Percentiles rank a stretch among this genome's conserved stretches.
phyloP scores from a whole-genome alignment of 306 rosid species.

The peach (Prunus persica) region DNA sequence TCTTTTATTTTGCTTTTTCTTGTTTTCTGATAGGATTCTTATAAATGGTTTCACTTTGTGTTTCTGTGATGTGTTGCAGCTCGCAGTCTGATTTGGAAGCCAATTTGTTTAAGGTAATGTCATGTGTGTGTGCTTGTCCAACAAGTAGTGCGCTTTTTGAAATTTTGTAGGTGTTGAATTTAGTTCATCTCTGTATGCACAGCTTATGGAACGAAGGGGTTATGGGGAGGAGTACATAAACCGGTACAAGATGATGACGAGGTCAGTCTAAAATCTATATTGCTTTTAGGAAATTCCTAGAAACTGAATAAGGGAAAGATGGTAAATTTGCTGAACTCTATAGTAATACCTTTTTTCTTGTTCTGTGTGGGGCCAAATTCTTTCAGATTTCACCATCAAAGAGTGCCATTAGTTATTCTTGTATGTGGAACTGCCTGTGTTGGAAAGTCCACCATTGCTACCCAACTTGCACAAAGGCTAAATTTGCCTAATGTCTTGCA shows the following conservation, averaged over 20 bases:
- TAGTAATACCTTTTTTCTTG: slow-evolving; percentile 5
- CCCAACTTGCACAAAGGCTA: slow-evolving; percentile 94
- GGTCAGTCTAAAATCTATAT: slow-evolving; percentile 35
- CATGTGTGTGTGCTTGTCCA: neutral
- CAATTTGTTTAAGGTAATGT: slow-evolving; percentile 77
- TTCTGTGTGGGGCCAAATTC: neutral
- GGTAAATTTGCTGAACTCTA: slow-evolving; percentile 8
- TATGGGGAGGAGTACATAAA: slow-evolving; percentile 82
- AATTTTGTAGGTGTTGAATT: neutral
- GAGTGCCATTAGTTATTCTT: slow-evolving; percentile 92
- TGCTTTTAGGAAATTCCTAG: neutral
- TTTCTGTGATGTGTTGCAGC: slow-evolving; percentile 47
- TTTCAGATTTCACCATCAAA: slow-evolving; percentile 89
- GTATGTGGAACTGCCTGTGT: slow-evolving; percentile 98
- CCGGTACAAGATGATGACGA: slow-evolving; percentile 94
- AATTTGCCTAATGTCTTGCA: slow-evolving; percentile 95
- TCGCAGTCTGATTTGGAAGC: slow-evolving; percentile 88
- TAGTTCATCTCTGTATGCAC: slow-evolving; percentile 36
- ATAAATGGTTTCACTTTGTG: neutral
- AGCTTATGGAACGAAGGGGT: slow-evolving; percentile 94
- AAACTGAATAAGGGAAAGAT: neutral
- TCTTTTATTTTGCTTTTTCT: neutral
- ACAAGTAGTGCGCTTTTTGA: neutral
- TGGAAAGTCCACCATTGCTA: slow-evolving; percentile 96
- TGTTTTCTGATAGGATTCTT: neutral